These are phyloP conservation scores for Rhizopogon vinicolor DNA, from an alignment of 768 basidiomycete species.

Conservation along the genomic window DNA sequence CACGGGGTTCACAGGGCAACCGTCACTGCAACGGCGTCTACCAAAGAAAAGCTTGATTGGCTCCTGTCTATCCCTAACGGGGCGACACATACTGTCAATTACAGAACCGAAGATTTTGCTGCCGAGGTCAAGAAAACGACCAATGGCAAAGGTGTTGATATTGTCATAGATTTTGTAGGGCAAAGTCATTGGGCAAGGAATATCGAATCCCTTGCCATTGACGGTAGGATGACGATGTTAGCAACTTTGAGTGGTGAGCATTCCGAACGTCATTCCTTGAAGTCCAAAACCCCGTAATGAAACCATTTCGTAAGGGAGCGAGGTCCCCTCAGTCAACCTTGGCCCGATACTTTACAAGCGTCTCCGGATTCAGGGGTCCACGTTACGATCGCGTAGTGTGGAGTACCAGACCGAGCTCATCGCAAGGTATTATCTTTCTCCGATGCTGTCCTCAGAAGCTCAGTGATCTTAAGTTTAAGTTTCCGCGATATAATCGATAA, in stretches of 20 bases:
- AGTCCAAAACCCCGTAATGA: conserved; percentile 16
- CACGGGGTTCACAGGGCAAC: conserved; percentile 38
- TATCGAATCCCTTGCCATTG: conserved; percentile 60
- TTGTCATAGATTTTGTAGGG: conserved; percentile 84
- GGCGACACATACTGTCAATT: conserved; percentile 76
- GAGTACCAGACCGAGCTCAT: conserved; percentile 77
- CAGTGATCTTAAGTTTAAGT: conserved; percentile 22
- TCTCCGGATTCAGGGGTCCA: conserved; percentile 84
- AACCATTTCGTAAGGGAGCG: conserved; percentile 37
- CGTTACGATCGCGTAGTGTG: conserved; percentile 68
- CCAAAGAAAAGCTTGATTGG: conserved; percentile 76
- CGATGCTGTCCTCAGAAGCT: not conserved
- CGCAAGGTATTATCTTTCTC: conserved; percentile 35
- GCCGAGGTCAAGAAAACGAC: conserved; percentile 67
- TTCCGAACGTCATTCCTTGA: conserved; percentile 1
- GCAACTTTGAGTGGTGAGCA: conserved; percentile 59
- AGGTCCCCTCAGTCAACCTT: conserved; percentile 52
- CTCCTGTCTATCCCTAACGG: conserved; percentile 62
- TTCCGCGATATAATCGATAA: conserved; percentile 55
- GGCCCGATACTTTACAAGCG: conserved; percentile 75
- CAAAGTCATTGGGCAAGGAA: conserved; percentile 72
- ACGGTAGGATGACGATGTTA: conserved; percentile 73
- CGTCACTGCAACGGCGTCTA: conserved; percentile 85
- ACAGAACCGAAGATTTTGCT: conserved; percentile 80
- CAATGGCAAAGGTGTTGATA: conserved; percentile 66